phyloP scores from a whole-genome alignment of 2,329 filamentous ascomycete species.

The Aspergillus latus region DNA sequence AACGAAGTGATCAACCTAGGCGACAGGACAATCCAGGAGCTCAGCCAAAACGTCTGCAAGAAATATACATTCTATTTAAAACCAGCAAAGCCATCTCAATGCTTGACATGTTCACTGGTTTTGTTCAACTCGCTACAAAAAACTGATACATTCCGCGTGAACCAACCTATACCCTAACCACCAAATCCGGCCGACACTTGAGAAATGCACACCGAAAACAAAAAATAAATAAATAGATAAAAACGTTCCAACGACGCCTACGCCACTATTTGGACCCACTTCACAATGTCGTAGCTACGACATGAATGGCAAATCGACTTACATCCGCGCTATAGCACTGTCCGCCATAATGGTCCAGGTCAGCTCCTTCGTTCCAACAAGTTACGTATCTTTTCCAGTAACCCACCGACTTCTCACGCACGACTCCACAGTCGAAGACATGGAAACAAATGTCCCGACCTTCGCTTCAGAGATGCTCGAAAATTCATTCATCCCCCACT shows the following conservation, averaged over 20 bases:
- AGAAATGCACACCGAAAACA: constrained; percentile 63
- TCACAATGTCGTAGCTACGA: constrained; percentile 96
- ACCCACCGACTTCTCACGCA: constrained; percentile 82
- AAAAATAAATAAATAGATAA: constrained; percentile 22
- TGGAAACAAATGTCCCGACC: constrained; percentile 87
- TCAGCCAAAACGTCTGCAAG: constrained; percentile 71
- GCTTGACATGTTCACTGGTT: constrained; percentile 79
- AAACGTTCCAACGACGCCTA: constrained; percentile 87
- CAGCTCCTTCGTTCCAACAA: constrained; percentile 83
- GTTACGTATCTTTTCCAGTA: constrained; percentile 78
- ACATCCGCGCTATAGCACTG: constrained; percentile 81
- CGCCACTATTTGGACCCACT: constrained; percentile 73
- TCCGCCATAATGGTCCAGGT: constrained; percentile 92
- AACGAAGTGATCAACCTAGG: constrained; percentile 82
- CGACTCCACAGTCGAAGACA: constrained; percentile 80
- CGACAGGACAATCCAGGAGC: constrained; percentile 69
- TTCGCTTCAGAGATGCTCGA: constrained; percentile 96
- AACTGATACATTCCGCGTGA: constrained; percentile 69
- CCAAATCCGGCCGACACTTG: constrained; percentile 75
- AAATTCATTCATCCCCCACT: constrained; percentile 86
- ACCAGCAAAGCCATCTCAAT: constrained; percentile 83
- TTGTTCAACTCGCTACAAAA: constrained; percentile 70
- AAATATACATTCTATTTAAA: constrained; percentile 74
- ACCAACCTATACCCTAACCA: constrained; percentile 65
- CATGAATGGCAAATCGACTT: constrained; percentile 97